Evolutionary conservation across 2,329 filamentous ascomycete species (phyloP), one percentile per base, ranked within the genome.

Genomic region (Thermothelomyces thermophilus): DNA sequence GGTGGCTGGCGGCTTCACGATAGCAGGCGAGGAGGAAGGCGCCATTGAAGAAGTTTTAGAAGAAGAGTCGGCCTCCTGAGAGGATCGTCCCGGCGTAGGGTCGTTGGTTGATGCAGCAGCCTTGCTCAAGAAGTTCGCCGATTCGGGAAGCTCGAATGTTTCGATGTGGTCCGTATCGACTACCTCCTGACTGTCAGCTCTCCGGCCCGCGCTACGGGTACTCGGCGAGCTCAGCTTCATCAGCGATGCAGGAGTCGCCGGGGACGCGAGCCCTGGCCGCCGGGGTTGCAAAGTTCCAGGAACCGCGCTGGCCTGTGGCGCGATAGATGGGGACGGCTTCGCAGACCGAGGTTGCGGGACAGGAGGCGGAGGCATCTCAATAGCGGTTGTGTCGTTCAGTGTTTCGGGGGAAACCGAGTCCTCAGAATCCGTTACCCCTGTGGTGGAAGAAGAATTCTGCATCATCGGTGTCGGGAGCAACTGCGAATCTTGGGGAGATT

Each of bases 191-290:
- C 49, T 58, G 3, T 56, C 57, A 65, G 58, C 47, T 52, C 64
- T 64, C 53, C 68, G 62, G 26, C 73, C 67, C 13, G 67, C 64
- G 49, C 72, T 73, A 55, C 76, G 77, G 46, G 70, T 67, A 59
- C 72, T 73, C 60, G 77, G 77, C 22, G 76, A 74, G 3, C 74
- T 76, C 37, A 91, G 74, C 60, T 82, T 85, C 86, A 96, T 95
- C 51, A 95, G 70, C 6, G 90, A 95, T 8, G 90, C 88, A 1
- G 90, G 90, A 0, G 90, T 95, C 1, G 88, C 90, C 10, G 87
- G 87, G 46, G 82, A 80, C 59, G 70, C 72, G 45, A 72, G 73
- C 19, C 68, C 70, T 24, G 65, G 62, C 3, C 64, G 59, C 34
- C 59, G 22, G 16, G 57, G 43, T 54, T 60, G 47, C 54, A 57